Evolutionary conservation across 2,329 filamentous ascomycete species (phyloP).

Genomic region (Sporothrix globosa): DNA sequence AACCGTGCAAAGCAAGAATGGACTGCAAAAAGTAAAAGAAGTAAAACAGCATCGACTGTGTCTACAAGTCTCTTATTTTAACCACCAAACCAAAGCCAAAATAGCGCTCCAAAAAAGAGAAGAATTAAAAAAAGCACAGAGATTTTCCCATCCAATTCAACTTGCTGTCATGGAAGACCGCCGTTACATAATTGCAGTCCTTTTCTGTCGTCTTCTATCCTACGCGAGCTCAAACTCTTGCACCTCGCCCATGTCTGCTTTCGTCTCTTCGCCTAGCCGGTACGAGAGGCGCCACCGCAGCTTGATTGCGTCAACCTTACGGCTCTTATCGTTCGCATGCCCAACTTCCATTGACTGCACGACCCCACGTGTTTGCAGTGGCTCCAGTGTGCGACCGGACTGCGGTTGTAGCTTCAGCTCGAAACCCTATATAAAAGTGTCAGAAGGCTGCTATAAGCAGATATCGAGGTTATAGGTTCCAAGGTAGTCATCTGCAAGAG

Average conservation of each 20-base stretch:
- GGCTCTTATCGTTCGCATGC: conserved; percentile 68
- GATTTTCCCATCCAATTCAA: neutral
- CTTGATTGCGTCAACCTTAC: conserved; percentile 79
- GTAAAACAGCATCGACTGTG: too few species aligned
- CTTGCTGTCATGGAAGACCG: neutral
- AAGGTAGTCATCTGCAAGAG: neutral
- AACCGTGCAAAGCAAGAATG: too few species aligned
- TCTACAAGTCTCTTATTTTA: neutral
- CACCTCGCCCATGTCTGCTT: conserved; percentile 84
- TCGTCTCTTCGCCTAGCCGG: conserved; percentile 63
- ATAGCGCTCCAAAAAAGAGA: neutral
- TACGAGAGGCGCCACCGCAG: conserved; percentile 89
- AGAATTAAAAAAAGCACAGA: too few species aligned
- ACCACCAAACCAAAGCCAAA: neutral
- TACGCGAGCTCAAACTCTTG: conserved; percentile 74
- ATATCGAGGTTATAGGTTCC: too few species aligned
- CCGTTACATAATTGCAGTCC: neutral
- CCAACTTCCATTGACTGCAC: conserved; percentile 77
- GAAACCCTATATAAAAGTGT: conserved; percentile 64
- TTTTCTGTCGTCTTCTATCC: neutral
- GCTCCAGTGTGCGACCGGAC: conserved; percentile 73
- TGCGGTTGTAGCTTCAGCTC: conserved; percentile 83
- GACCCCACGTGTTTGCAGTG: conserved; percentile 74
- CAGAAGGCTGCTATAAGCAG: neutral
- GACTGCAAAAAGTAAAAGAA: too few species aligned